Evolutionary conservation across 2,329 filamentous ascomycete genomes (phyloP).

Genomic region (Hymenoscyphus fraxineus): DNA sequence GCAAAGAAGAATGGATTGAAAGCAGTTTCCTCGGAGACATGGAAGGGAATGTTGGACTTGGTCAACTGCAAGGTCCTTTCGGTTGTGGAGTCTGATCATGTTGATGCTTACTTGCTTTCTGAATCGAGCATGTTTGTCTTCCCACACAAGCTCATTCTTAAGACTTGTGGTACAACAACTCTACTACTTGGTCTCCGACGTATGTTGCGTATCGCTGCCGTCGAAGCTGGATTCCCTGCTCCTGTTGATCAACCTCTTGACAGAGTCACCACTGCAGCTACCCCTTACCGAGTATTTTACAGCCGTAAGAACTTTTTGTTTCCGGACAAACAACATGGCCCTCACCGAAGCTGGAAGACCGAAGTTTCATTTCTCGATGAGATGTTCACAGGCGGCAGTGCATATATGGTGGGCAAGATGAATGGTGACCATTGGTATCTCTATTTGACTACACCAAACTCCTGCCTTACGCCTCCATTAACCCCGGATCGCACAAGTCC

Average conservation of each 20-base stretch:
- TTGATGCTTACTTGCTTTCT: conserved; percentile 94
- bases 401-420: conserved; percentile 99
- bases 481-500: conserved; percentile 59
- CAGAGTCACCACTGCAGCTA: conserved; percentile 71
- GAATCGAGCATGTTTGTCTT: conserved; percentile 99
- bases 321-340: conserved; percentile 87
- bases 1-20: conserved; percentile 78
- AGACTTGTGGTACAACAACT: conserved; percentile 97
- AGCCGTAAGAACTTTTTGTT: conserved; percentile 98
- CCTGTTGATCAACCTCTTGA: conserved; percentile 63
- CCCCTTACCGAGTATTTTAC: conserved; percentile 95
- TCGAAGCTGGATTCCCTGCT: conserved; percentile 84
- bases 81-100: conserved; percentile 84
- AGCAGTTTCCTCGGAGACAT: conserved; percentile 74
- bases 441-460: conserved; percentile 87
- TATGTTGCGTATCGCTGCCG: conserved; percentile 85
- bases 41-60: conserved; percentile 96
- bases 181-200: conserved; percentile 84
- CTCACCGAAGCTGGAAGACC: conserved; percentile 95
- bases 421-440: conserved; percentile 99
- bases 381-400: conserved; percentile 87
- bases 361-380: conserved; percentile 91
- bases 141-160: conserved; percentile 97
- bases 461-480: conserved; percentile 73
- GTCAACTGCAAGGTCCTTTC: conserved; percentile 99